Evolutionary conservation across 345 rosid species (phyloP).

Genomic region (Arabidopsis arenosa): DNA sequence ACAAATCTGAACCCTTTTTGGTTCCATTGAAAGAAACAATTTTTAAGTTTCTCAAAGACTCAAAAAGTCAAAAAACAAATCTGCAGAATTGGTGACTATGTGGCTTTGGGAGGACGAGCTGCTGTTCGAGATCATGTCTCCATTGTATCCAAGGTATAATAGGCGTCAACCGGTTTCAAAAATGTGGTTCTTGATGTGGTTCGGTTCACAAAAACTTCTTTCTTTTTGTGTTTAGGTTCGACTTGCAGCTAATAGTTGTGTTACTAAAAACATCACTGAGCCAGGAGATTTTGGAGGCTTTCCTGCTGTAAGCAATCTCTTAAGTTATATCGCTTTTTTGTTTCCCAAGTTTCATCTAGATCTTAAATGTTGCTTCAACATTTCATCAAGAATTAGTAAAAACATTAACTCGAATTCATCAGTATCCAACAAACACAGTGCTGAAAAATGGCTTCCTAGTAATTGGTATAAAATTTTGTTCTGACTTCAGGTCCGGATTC

Average conservation of each 20-base stretch:
- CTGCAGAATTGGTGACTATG: constrained; percentile 71
- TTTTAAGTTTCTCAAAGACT: constrained; percentile 17
- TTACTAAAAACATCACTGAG: constrained; percentile 66
- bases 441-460: not conserved
- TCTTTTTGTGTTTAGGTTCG: constrained; percentile 54
- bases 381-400: not conserved
- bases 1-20: constrained; percentile 43
- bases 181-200: not conserved
- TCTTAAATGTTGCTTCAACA: not conserved
- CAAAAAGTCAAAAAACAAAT: constrained; percentile 25
- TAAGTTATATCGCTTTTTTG: not conserved
- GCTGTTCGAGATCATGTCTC: constrained; percentile 76
- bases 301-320: constrained; percentile 67
- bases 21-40: constrained; percentile 25
- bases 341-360: not conserved
- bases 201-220: not conserved
- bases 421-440: not conserved
- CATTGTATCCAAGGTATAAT: constrained; percentile 67
- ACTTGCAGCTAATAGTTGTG: constrained; percentile 77
- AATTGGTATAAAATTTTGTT: not conserved
- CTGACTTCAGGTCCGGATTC: constrained; percentile 62
- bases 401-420: not conserved
- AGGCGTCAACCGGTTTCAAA: constrained; percentile 20
- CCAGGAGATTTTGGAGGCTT: constrained; percentile 90
- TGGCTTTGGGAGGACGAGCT: constrained; percentile 70